Evolutionary conservation across 352 stramenopile genomes (phyloP), one percentile per base, ranked within the genome.

Genomic region (Globisporangium alternatum): DNA sequence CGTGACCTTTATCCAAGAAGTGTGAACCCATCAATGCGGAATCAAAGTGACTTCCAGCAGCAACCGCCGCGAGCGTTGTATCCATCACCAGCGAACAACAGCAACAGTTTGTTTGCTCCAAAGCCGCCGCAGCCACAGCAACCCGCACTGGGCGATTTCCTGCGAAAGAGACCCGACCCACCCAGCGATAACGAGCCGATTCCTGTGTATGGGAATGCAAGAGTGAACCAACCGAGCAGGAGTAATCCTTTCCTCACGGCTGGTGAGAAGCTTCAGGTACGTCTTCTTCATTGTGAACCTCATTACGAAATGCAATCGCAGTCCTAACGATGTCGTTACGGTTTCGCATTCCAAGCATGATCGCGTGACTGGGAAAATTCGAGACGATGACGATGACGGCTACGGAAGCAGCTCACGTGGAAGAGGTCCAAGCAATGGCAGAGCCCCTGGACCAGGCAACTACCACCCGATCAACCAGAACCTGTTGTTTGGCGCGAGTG

Each of bases 401-500:
- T 64, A 74, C 28, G 53, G 62, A 37, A 64, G 61, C 51, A 59
- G 61, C 31, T 59, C 64, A 1, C 65, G 69, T 15, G 47, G 61
- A 41, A 75, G 75, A 52, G 22, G 37, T 22, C 7, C 22, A 37
- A 35, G 22, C 17, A 59, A 66, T 43, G 70, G 76, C 30, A 62
- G 73, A 30, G 75, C 65, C 15, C 63, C 74, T 54, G 69, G 76
- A 41, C 68, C 67, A 47, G 74, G 79, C 8, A 67, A 70, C 2
- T 94, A 91, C 60, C 86, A 94, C 45, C 86, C 86, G 31, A 84
- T 93, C 45, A 93, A 94, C 30, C 80, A 83, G 37, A 72, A 91
- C 39, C 55, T 93, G 17, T 64, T 94, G 7, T 72, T 94, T 41
- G 77, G 78, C n/a, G 53, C 60, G 13, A 59, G 77, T 19, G 52